Evolutionary conservation across 176 grass and related monocot genomes (phyloP).

Genomic region (Oryza meyeriana): DNA sequence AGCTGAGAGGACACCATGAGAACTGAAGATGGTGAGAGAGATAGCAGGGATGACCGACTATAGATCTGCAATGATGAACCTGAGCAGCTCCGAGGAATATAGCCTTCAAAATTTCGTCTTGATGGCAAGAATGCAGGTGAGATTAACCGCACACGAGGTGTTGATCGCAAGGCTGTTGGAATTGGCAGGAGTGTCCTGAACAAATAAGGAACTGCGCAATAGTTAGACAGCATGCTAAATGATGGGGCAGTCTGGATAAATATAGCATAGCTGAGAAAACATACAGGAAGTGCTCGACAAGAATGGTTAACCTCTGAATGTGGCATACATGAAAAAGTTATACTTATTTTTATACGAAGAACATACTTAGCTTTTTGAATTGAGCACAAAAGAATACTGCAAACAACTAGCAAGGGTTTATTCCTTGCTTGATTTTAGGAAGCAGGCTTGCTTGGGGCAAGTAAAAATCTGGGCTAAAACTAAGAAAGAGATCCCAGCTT

Average conservation of each 20-base stretch:
- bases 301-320: constrained; percentile 36
- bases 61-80: constrained; percentile 47
- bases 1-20: constrained; percentile 54
- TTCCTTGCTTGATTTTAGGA: constrained; percentile 50
- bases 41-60: constrained; percentile 36
- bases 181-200: constrained; percentile 49
- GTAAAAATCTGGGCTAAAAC: constrained; percentile 15
- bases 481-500: constrained; percentile 38
- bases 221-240: constrained; percentile 45
- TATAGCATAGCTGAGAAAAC: constrained; percentile 14
- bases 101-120: constrained; percentile 65
- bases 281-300: constrained; percentile 37
- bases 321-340: constrained; percentile 20
- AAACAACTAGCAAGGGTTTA: constrained; percentile 25
- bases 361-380: constrained; percentile 26
- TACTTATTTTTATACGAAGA: constrained; percentile 51
- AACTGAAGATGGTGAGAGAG: constrained; percentile 40
- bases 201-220: constrained; percentile 54
- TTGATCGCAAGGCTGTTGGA: constrained; percentile 25
- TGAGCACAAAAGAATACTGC: constrained; percentile 34
- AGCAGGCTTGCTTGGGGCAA: constrained; percentile 40
- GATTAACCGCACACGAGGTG: constrained; percentile 15
- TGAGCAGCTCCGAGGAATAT: constrained; percentile 72
- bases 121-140: constrained; percentile 44
- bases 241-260: background rate